Conservation (phyloP, 108 stramenopile genomes). For the Skeletonema costatum region DNA sequence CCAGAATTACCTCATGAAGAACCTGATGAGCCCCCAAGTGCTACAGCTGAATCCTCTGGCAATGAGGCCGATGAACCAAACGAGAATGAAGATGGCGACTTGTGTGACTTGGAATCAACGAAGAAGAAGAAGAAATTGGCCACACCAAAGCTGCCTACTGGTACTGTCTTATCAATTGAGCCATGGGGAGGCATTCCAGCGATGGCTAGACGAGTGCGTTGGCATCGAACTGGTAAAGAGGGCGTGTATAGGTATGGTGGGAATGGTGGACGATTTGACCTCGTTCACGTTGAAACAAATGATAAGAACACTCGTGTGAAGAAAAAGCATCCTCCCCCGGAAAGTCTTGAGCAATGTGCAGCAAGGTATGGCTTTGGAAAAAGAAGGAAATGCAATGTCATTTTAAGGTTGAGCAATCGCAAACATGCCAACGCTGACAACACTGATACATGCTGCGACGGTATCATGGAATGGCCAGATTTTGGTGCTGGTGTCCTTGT, state of each 20-base stretch:
- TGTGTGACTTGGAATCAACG: constrained; percentile 2
- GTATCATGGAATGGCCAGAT: constrained; percentile 87
- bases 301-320: constrained; percentile 70
- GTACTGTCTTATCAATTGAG: constrained; percentile 80
- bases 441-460: constrained; percentile 40
- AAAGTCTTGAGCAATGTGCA: constrained; percentile 81
- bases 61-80: constrained; percentile 9
- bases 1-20: neutral
- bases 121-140: constrained; percentile 67
- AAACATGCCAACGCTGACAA: constrained; percentile 2
- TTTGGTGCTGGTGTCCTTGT: constrained; percentile 81
- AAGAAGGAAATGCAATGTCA: constrained; percentile 53
- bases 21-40: neutral
- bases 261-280: constrained; percentile 85
- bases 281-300: constrained; percentile 83
- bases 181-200: constrained; percentile 78
- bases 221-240: constrained; percentile 84
- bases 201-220: constrained; percentile 72
- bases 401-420: constrained; percentile 54
- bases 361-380: constrained; percentile 83
- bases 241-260: constrained; percentile 89
- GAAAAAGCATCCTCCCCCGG: constrained; percentile 75
- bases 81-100: neutral
- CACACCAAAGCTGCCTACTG: constrained; percentile 76
- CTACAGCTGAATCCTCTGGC: neutral